Evolutionary conservation across 2,329 filamentous ascomycete genomes (phyloP), one percentile per base, ranked within the genome.

Genomic region (Whalleya microplaca): DNA sequence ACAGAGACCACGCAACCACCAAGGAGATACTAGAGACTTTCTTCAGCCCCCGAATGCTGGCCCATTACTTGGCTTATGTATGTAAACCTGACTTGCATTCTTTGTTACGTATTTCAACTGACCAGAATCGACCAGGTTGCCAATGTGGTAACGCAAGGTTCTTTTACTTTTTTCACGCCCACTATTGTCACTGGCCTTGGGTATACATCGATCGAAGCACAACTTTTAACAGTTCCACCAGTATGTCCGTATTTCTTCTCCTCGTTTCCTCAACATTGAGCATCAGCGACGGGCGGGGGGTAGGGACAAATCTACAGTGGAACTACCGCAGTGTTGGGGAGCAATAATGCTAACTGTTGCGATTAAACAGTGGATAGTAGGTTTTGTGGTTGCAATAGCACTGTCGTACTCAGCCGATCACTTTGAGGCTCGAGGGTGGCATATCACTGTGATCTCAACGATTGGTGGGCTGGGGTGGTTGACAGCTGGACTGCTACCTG

Each of bases 151-250:
- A 56, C 61, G 5, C 68, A 68, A 23, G 65, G 63, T 2, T 69
- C 67, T 1, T 81, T 83, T 60, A 80, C 82, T 20, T 83, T 81
- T 63, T 83, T 77, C 62, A 80, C 80, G 0, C 80, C 80, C 0
- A 69, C 81, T 56, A 82, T 82, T 74, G 79, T 83, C 8, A 80
- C 78, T 2, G 80, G 68, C 0, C 55, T 69, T 1, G 68, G 68
- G 2, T 70, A 69, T 40, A n/a, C 51, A 20, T 69, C 66, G 2
- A 66, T 70, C 5, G 52, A 67, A 23, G 68, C 66, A 1, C 68
- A 69, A 37, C 61, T 70, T 3, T 48, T 70, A 23, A 67, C 66
- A 1, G 65, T 70, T 2, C 67, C 68, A 1, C 68, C 68, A 9
- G 62, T 64, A 56, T 21, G 58, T 53, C 16, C 8, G 20, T 37